A percentile compares a stretch with the other conserved stretches of the same genome.
These are phyloP conservation scores for Exophiala viscosa DNA, from an alignment of 2,329 filamentous ascomycete species.

Conservation along the genomic window DNA sequence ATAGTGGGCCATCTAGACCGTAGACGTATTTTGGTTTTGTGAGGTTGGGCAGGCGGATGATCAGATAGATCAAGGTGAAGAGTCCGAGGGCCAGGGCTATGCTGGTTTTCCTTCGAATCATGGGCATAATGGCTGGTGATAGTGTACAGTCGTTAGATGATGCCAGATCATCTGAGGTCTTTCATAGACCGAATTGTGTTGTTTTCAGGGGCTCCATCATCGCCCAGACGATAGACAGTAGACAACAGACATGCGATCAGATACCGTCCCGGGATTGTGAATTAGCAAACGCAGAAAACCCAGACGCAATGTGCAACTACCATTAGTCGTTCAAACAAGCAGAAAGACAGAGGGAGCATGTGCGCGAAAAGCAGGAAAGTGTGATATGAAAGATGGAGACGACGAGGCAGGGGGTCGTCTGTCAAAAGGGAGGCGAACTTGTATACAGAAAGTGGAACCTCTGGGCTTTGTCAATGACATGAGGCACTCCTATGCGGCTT, in stretches of 20 bases:
- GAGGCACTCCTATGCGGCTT: no score
- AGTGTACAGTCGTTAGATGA: neutral
- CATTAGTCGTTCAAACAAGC: neutral
- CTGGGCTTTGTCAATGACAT: no score
- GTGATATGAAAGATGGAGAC: neutral
- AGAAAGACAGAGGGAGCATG: neutral
- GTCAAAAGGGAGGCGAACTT: no score
- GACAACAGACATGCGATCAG: no score
- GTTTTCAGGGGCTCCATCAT: neutral
- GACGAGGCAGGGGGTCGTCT: neutral
- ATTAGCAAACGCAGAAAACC: no score
- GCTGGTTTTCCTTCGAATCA: constrained; percentile 1
- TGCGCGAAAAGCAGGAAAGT: neutral
- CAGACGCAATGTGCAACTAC: neutral
- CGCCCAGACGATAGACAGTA: neutral
- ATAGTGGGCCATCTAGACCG: constrained; percentile 15
- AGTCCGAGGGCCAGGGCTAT: constrained; percentile 7
- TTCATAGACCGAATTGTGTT: neutral
- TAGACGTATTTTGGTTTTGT: constrained; percentile 7
- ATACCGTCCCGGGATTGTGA: no score
- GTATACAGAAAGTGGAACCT: no score
- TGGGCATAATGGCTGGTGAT: constrained; percentile 3
- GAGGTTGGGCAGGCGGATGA: neutral
- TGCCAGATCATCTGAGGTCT: neutral
- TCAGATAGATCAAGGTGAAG: constrained; percentile 7